phyloP scores from a whole-genome alignment of 2,329 filamentous ascomycete genomes.

The Arthrobotrys entomopaga region DNA sequence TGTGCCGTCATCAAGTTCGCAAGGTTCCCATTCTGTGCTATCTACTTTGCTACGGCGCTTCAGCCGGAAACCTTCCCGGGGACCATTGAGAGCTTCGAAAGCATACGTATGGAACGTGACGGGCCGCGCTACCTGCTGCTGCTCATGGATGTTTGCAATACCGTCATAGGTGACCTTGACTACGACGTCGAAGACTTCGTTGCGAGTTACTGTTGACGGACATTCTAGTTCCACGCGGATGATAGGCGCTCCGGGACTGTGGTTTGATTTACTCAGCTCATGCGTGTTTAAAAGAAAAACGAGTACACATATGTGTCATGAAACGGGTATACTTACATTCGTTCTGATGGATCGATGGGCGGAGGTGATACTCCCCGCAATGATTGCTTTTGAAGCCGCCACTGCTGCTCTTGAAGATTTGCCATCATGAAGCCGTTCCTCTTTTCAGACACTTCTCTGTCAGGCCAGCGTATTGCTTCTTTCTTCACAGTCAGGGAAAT shows the following conservation, averaged over 20 bases:
- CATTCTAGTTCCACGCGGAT: constrained; percentile 3
- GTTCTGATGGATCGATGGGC: constrained; percentile 1
- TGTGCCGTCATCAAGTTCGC: constrained; percentile 1
- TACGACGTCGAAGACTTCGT: constrained; percentile 5
- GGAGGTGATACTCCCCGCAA: constrained; percentile 2
- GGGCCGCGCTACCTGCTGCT: constrained; percentile 2
- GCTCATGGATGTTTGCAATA: constrained; percentile 6
- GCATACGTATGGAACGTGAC: constrained; percentile 3
- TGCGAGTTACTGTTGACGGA: constrained; percentile 5
- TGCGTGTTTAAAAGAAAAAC: constrained; percentile 6
- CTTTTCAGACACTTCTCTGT: constrained; percentile 6
- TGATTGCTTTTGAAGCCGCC: constrained; percentile 3
- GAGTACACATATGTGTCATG: constrained; percentile 4
- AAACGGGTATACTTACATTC: constrained; percentile 4
- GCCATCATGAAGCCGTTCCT: constrained; percentile 5
- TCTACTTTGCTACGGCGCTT: constrained; percentile 5
- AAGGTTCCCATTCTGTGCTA: constrained; percentile 5
- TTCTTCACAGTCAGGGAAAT: constrained; percentile 6
- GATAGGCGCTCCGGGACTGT: constrained; percentile 4
- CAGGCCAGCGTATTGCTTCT: constrained; percentile 1
- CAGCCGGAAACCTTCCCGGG: constrained; percentile 4
- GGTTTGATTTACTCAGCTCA: constrained; percentile 4
- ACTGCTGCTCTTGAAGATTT: constrained; percentile 6
- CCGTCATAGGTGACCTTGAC: constrained; percentile 5
- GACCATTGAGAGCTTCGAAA: constrained; percentile 2